Conservation (phyloP, 2,329 filamentous ascomycete species). For the Capronia coronata region DNA sequence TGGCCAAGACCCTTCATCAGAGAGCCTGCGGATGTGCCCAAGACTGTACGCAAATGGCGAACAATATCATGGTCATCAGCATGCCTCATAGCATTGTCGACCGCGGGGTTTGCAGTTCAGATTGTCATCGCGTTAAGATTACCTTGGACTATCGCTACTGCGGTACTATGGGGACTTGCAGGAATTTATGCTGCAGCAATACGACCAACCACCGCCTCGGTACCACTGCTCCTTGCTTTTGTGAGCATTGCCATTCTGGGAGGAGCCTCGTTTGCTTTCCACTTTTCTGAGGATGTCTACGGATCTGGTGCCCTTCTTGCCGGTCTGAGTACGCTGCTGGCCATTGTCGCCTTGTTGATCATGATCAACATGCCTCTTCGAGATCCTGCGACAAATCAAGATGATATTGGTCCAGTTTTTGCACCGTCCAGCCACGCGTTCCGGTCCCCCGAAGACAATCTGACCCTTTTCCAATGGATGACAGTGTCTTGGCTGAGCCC, state of each 20-base stretch:
- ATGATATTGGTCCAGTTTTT: slow-evolving; percentile 56
- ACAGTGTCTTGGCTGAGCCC: slow-evolving; percentile 76
- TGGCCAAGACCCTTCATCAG: slow-evolving; percentile 24
- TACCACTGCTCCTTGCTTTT: slow-evolving; percentile 14
- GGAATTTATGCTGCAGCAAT: slow-evolving; percentile 4
- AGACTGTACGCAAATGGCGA: slow-evolving; percentile 2
- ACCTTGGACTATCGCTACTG: slow-evolving; percentile 10
- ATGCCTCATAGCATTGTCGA: slow-evolving; percentile 15
- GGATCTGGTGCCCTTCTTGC: slow-evolving; percentile 4
- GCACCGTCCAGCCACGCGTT: slow-evolving; percentile 51
- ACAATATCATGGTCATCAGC: slow-evolving; percentile 9
- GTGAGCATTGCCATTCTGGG: slow-evolving; percentile 6
- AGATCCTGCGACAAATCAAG: slow-evolving; percentile 48
- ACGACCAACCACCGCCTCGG: slow-evolving; percentile 19
- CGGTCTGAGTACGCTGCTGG: slow-evolving; percentile 5
- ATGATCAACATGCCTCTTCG: slow-evolving; percentile 66
- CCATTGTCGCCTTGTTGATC: slow-evolving; percentile 40
- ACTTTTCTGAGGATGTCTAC: slow-evolving; percentile 8
- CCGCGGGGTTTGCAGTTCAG: slow-evolving; percentile 14
- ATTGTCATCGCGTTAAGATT: slow-evolving; percentile 9
- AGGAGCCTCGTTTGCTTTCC: slow-evolving; percentile 4
- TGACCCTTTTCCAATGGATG: slow-evolving; percentile 78
- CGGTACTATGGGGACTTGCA: slow-evolving; percentile 14
- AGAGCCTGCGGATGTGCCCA: slow-evolving; percentile 12
- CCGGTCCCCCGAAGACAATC: slow-evolving; percentile 72